A percentile compares a stretch with the other conserved stretches of the same genome.
These are phyloP conservation scores for Hibiscus tridactylites DNA, from an alignment of 345 rosid genomes.

Conservation along the genomic window DNA sequence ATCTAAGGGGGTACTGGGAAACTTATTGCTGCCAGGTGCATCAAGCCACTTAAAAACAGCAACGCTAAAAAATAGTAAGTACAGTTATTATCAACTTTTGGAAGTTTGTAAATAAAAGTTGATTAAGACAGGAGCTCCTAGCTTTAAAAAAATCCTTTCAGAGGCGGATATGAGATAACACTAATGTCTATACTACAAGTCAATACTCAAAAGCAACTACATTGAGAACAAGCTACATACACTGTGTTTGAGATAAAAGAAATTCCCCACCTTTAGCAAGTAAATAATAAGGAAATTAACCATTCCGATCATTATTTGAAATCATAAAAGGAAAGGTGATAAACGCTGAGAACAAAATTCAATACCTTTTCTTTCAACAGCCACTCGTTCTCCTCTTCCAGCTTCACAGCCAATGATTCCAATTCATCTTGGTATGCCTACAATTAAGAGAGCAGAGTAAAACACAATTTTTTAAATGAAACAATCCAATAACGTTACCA, in stretches of 20 bases:
- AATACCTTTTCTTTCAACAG: slow-evolving; percentile 67
- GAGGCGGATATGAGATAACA: not conserved
- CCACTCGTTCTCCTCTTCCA: slow-evolving; percentile 72
- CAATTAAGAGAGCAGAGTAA: slow-evolving; percentile 1
- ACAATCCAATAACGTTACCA: not conserved
- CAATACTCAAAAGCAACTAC: not conserved
- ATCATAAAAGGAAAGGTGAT: not conserved
- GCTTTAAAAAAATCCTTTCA: not conserved
- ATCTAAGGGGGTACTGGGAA: not conserved
- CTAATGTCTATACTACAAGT: not conserved
- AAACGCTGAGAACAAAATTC: not conserved
- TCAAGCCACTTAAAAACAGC: not conserved
- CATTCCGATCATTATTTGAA: not conserved
- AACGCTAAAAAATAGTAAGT: too few species aligned
- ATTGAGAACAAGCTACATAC: not conserved
- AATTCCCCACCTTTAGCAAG: not conserved
- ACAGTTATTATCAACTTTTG: not conserved
- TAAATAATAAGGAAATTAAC: not conserved
- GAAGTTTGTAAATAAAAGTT: not conserved
- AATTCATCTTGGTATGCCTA: slow-evolving; percentile 90
- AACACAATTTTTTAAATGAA: not conserved
- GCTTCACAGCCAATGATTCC: slow-evolving; percentile 59
- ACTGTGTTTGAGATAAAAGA: not conserved
- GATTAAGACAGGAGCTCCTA: not conserved
- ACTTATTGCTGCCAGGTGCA: not conserved